phyloP scores from a whole-genome alignment of 2,329 filamentous ascomycete species.

The Lasiodiplodia citricola region DNA sequence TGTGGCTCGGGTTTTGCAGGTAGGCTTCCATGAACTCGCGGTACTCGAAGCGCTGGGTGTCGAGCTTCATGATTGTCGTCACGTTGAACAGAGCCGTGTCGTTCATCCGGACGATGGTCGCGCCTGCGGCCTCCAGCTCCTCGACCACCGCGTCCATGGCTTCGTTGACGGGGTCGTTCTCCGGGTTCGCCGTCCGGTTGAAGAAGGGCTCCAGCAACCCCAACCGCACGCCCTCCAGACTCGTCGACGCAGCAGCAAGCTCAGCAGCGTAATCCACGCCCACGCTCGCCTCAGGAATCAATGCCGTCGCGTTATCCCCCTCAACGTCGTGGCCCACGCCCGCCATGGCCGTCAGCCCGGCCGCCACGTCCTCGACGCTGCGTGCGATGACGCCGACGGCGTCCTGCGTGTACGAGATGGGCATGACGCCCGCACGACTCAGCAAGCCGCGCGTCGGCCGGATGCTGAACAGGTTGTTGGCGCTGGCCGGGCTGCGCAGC shows the following conservation, averaged over 20 bases:
- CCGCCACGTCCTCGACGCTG: constrained; percentile 57
- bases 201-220: constrained; percentile 64
- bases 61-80: constrained; percentile 54
- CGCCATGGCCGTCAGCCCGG: constrained; percentile 60
- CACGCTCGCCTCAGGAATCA: constrained; percentile 49
- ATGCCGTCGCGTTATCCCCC: constrained; percentile 58
- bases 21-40: constrained; percentile 62
- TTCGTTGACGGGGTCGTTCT: constrained; percentile 63
- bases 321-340: constrained; percentile 55
- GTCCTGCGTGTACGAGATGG: constrained; percentile 64
- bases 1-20: constrained; percentile 45
- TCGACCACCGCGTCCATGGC: constrained; percentile 57
- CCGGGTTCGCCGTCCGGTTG: constrained; percentile 56
- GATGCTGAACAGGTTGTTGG: constrained; percentile 65
- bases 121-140: constrained; percentile 55
- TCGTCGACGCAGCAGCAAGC: constrained; percentile 37
- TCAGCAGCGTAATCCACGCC: constrained; percentile 55
- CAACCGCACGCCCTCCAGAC: constrained; percentile 51
- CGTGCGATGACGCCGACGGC: constrained; percentile 61
- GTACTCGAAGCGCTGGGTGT: constrained; percentile 68
- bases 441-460: constrained; percentile 62
- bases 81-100: constrained; percentile 58
- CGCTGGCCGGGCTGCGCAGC: constrained; percentile 65
- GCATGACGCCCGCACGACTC: constrained; percentile 58
- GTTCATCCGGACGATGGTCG: constrained; percentile 56